Conservation (phyloP, 352 stramenopile genomes). For the Globisporangium solare region DNA sequence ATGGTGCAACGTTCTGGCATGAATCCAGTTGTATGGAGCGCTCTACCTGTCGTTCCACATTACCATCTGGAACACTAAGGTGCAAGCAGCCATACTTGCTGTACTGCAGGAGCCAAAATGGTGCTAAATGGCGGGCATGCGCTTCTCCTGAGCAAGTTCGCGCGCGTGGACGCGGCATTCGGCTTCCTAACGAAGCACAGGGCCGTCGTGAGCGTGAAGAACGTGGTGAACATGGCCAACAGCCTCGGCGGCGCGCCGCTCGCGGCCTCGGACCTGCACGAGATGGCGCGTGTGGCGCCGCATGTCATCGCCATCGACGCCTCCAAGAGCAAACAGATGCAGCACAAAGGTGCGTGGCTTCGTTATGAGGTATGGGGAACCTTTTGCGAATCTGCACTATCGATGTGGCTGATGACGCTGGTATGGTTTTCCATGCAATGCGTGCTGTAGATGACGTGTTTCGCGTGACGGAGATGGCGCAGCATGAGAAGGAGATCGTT, state of each 20-base stretch:
- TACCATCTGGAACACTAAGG: background rate
- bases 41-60: slow-evolving; percentile 2
- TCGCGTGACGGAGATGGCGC: slow-evolving; percentile 14
- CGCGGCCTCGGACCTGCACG: slow-evolving; percentile 29
- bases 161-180: slow-evolving; percentile 61
- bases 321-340: slow-evolving; percentile 20
- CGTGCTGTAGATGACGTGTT: slow-evolving; percentile 37
- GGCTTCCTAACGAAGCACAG: slow-evolving; percentile 56
- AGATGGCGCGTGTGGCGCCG: slow-evolving; percentile 42
- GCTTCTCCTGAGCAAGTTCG: slow-evolving; percentile 38
- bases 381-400: too few species aligned
- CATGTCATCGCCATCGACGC: slow-evolving; percentile 36
- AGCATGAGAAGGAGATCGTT: slow-evolving; percentile 39
- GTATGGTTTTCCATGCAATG: background rate
- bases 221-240: slow-evolving; percentile 56
- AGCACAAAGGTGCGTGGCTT: slow-evolving; percentile 22
- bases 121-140: background rate
- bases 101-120: background rate
- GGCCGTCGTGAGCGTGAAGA: slow-evolving; percentile 36
- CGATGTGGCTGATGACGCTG: background rate
- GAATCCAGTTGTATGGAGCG: background rate
- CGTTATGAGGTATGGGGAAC: background rate
- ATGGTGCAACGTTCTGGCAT: background rate
- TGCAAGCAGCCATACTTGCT: background rate
- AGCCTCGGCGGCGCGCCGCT: slow-evolving; percentile 42